Evolutionary conservation across 148 eudicot species (phyloP), one percentile per base, ranked within the genome.

Genomic region (Hydrangea macrophylla): DNA sequence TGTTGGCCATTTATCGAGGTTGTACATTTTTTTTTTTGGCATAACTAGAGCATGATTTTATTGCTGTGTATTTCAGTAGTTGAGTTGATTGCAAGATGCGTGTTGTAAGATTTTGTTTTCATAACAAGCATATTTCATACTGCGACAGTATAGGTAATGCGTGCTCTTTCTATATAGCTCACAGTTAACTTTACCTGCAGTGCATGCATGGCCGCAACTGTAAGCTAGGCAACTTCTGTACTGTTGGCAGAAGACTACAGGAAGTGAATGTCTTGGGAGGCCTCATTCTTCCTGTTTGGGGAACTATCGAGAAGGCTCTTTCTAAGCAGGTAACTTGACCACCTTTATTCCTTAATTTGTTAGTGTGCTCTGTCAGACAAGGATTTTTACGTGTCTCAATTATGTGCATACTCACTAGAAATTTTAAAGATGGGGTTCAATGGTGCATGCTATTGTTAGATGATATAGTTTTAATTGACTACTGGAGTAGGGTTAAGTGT

Each of bases 121-220:
- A 45, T 45, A 15, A 17, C 23, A 3, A 64, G 30, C 57, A 18
- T n/a, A n/a, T 17, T 30, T 64, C 28, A 54, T 63, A 3, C n/a
- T 9, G 57, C 17, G 51, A 51, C 18, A 33, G 1, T 22, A 23
- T 28, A 22, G 51, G 5, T 54, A 9, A 31, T 48, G 42, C 27
- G 1, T 33, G n/a, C 20, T 15, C 6, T 54, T 66, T 54, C 37
- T 24, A 53, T 24, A 53, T 33, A 45, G 63, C 62, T 64, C 26
- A 54, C 69, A 28, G 5, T 62, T 50, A 39, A 32, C 39, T 70
- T 62, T 27, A 17, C 62, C 58, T 79, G 81, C 83, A 94, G 99
- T 94, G 99, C 84, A 94, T 90, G 99, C 99, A 94, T 75, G 97
- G 99, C 27, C 97, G 91, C 45, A 94, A 91, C 18, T 94, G 99